phyloP scores from a whole-genome alignment of 2,329 filamentous ascomycete genomes.

The Colletotrichum abscissum region DNA sequence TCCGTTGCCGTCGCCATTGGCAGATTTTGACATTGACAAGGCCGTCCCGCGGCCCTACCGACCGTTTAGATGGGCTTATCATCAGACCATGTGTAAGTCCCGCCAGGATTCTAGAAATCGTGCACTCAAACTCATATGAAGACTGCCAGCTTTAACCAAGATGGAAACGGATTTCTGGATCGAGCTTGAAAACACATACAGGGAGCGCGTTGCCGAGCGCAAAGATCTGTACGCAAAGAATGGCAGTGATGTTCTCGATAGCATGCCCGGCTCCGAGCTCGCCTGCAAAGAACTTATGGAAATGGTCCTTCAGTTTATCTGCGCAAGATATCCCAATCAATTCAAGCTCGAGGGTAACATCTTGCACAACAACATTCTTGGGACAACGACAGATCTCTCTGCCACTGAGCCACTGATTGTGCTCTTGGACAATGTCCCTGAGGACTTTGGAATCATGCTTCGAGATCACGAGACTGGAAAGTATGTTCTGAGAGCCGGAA shows the following conservation, averaged over 20 bases:
- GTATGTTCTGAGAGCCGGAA: constrained; percentile 80
- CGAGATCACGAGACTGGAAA: constrained; percentile 77
- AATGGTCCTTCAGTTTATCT: constrained; percentile 84
- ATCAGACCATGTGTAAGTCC: constrained; percentile 88
- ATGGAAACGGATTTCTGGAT: constrained; percentile 89
- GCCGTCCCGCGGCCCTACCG: constrained; percentile 81
- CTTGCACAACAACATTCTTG: constrained; percentile 77
- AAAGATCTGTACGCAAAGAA: constrained; percentile 72
- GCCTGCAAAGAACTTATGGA: constrained; percentile 91
- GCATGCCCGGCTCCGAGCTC: constrained; percentile 79
- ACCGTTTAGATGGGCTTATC: constrained; percentile 85
- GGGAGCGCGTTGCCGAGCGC: constrained; percentile 74
- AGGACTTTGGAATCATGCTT: constrained; percentile 84
- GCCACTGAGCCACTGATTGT: constrained; percentile 74
- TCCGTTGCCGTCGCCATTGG: constrained; percentile 73
- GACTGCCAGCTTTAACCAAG: constrained; percentile 71
- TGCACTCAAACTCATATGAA: constrained; percentile 21
- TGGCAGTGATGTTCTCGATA: constrained; percentile 72
- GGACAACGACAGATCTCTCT: constrained; percentile 69
- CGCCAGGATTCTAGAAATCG: too few relatives aligned
- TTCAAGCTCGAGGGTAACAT: constrained; percentile 71
- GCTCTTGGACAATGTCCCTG: constrained; percentile 81
- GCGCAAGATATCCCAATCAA: constrained; percentile 79
- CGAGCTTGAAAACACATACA: constrained; percentile 84
- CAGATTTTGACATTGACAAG: constrained; percentile 74